Conservation (phyloP, 352 stramenopile species). For the Phytophthora pini region DNA sequence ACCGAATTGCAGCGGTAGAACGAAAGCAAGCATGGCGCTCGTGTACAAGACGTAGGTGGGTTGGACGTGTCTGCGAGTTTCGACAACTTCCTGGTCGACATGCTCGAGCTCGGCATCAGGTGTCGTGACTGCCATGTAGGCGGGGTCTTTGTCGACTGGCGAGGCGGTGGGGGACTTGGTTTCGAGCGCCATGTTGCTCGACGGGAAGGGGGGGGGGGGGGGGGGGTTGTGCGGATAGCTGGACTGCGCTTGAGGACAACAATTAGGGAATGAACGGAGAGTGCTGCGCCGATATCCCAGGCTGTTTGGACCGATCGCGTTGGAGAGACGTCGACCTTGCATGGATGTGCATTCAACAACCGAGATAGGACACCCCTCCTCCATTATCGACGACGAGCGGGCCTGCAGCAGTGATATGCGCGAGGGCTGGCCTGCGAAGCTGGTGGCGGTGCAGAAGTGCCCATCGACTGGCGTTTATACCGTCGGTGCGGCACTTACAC, state of each 20-base stretch:
- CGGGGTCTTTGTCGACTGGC: constrained; percentile 6
- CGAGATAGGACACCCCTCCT: constrained; percentile 11
- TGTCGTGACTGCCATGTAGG: constrained; percentile 20
- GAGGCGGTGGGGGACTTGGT: constrained; percentile 1
- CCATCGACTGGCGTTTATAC: constrained; percentile 12
- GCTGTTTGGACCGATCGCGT: constrained; percentile 12
- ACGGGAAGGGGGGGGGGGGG: background rate
- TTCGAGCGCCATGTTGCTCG: constrained; percentile 6
- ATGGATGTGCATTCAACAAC: constrained; percentile 21
- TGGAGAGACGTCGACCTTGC: background rate
- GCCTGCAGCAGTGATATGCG: constrained; percentile 24
- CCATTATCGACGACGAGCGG: background rate
- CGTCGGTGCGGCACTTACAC: constrained; percentile 15
- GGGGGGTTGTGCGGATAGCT: background rate
- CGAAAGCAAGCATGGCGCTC: constrained; percentile 41
- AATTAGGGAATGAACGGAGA: constrained; percentile 17
- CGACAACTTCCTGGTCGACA: constrained; percentile 2
- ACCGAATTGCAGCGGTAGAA: constrained; percentile 49
- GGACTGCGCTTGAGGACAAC: constrained; percentile 8
- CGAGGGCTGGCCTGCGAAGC: background rate
- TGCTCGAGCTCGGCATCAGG: constrained; percentile 12
- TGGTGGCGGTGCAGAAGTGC: constrained; percentile 4
- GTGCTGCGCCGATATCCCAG: background rate
- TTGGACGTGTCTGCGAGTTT: constrained; percentile 10
- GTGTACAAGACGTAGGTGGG: constrained; percentile 47